These are phyloP conservation scores for Naumovozyma castellii DNA, from an alignment of 805 yeast species.

Conservation along the genomic window DNA sequence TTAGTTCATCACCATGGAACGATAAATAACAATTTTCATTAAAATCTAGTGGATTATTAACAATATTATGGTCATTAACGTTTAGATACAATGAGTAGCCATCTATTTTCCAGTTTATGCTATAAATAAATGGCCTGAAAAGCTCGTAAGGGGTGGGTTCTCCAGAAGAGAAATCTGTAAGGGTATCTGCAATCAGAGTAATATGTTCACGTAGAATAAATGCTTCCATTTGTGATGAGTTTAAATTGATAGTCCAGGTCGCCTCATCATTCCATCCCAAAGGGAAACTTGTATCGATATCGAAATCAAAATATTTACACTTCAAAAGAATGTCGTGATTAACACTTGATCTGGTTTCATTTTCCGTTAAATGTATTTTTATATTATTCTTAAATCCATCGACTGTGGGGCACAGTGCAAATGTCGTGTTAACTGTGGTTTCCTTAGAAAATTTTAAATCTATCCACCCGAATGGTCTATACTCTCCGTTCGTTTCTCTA, in stretches of 20 bases:
- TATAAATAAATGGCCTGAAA: slow-evolving; percentile 64
- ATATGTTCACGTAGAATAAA: slow-evolving; percentile 79
- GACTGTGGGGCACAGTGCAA: slow-evolving; percentile 45
- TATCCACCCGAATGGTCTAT: slow-evolving; percentile 85
- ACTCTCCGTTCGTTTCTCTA: slow-evolving; percentile 28
- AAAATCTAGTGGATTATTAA: slow-evolving; percentile 80
- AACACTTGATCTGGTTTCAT: slow-evolving; percentile 72
- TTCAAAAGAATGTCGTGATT: slow-evolving; percentile 74
- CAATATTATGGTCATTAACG: slow-evolving; percentile 79
- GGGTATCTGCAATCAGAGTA: slow-evolving; percentile 57
- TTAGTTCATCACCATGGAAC: slow-evolving; percentile 53
- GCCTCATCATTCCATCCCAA: slow-evolving; percentile 75
- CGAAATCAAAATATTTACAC: slow-evolving; percentile 48
- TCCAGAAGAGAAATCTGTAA: slow-evolving; percentile 70
- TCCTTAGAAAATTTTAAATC: slow-evolving; percentile 55
- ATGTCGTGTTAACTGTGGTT: slow-evolving; percentile 38
- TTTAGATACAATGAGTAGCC: slow-evolving; percentile 58
- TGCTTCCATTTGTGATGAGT: slow-evolving; percentile 43
- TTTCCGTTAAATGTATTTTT: slow-evolving; percentile 37
- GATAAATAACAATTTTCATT: slow-evolving; percentile 70
- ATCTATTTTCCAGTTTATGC: slow-evolving; percentile 50
- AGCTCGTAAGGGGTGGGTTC: slow-evolving; percentile 61
- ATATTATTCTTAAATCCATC: slow-evolving; percentile 49
- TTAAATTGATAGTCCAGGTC: slow-evolving; percentile 52
- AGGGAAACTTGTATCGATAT: slow-evolving; percentile 59